Evolutionary conservation across 1,139 yeast species (phyloP).

Genomic region (Scheffersomyces cryptocercus): DNA sequence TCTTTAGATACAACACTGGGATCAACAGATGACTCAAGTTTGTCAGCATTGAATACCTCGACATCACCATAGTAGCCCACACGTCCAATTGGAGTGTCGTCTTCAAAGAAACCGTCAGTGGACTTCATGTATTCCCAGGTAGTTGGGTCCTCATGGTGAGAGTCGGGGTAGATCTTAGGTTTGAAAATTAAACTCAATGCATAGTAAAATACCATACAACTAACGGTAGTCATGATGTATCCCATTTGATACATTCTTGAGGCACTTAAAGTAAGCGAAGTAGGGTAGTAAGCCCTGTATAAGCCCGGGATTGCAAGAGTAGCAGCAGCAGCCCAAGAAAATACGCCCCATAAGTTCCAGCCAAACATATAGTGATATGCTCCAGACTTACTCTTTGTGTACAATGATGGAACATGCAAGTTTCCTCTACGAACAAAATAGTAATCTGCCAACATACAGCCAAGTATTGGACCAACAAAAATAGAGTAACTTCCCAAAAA

Average conservation of each 20-base stretch:
- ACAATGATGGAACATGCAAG: background rate
- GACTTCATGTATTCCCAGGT: conserved; percentile 18
- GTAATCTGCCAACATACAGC: background rate
- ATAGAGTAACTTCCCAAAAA: conserved; percentile 1
- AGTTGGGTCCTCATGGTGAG: conserved; percentile 13
- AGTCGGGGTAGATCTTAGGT: conserved; percentile 13
- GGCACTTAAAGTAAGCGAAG: background rate
- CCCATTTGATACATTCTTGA: conserved; percentile 1
- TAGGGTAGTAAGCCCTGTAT: background rate
- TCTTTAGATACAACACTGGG: background rate
- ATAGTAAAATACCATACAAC: background rate
- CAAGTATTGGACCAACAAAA: background rate
- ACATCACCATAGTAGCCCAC: conserved; percentile 16
- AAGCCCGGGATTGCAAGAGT: background rate
- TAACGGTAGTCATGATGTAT: background rate
- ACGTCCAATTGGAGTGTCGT: conserved; percentile 14
- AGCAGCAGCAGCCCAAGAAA: conserved; percentile 1
- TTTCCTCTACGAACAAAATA: background rate
- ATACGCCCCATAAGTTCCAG: background rate
- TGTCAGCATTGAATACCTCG: conserved; percentile 5
- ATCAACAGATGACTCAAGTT: background rate
- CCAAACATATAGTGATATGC: background rate
- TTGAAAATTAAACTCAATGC: conserved; percentile 8
- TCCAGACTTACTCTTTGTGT: background rate
- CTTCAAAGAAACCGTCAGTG: conserved; percentile 18